Evolutionary conservation across 2,329 filamentous ascomycete species (phyloP).

Genomic region (Cercospora nicotianae): DNA sequence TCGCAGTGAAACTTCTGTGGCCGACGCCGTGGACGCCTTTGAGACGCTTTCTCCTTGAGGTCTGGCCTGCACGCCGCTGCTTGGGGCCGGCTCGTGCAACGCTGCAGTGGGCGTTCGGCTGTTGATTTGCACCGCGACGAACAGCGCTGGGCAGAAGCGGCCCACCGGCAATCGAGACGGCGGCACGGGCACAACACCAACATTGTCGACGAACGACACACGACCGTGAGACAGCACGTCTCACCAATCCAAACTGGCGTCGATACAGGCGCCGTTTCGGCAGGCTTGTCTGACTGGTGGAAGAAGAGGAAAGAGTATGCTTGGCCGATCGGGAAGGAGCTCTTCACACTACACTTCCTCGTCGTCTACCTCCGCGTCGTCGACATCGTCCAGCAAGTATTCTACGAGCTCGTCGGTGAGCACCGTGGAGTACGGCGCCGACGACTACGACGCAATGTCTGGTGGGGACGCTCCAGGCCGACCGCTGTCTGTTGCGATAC

Average conservation of each 20-base stretch:
- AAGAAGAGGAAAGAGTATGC: constrained; percentile 28
- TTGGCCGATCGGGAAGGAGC: constrained; percentile 34
- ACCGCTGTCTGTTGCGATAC: constrained; percentile 54
- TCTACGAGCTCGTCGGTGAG: constrained; percentile 33
- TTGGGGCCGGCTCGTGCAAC: neutral
- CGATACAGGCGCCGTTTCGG: constrained; percentile 36
- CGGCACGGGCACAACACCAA: neutral
- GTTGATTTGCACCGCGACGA: neutral
- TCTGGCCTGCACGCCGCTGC: constrained; percentile 2
- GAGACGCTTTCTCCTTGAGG: neutral
- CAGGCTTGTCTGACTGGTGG: constrained; percentile 31
- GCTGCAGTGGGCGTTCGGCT: neutral
- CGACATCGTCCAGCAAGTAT: constrained; percentile 24
- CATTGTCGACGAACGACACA: constrained; percentile 8
- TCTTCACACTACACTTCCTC: constrained; percentile 35
- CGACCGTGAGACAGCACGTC: constrained; percentile 28
- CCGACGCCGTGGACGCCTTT: neutral
- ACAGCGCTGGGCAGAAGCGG: neutral
- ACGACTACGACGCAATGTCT: constrained; percentile 54
- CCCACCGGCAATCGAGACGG: neutral
- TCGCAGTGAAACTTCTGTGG: constrained; percentile 1
- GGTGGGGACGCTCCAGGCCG: constrained; percentile 41
- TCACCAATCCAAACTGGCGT: constrained; percentile 38
- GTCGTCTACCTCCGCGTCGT: constrained; percentile 31
- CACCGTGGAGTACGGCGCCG: constrained; percentile 43